Evolutionary conservation across 306 rosid species (phyloP).

Genomic region (Quercus rubra): DNA sequence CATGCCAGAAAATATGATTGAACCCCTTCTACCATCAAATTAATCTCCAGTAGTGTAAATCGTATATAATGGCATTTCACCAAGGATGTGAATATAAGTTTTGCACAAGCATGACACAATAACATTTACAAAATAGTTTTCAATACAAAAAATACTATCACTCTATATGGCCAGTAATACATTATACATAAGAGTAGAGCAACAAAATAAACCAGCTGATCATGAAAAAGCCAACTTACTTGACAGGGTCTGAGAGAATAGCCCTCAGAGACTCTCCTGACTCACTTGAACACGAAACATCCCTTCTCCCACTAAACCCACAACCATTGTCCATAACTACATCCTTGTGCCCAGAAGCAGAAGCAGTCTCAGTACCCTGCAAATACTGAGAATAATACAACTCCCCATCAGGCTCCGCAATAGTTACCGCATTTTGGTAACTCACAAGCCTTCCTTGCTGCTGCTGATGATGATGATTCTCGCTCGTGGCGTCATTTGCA

Average conservation of each 20-base stretch:
- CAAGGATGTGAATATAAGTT: background rate
- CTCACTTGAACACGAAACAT: constrained; percentile 50
- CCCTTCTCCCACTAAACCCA: constrained; percentile 85
- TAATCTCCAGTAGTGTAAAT: background rate
- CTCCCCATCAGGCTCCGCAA: constrained; percentile 72
- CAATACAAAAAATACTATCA: background rate
- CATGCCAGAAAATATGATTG: background rate
- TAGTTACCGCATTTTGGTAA: constrained; percentile 48
- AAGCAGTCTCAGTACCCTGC: constrained; percentile 54
- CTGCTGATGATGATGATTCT: constrained; percentile 34
- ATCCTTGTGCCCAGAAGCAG: constrained; percentile 65
- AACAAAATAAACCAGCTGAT: background rate
- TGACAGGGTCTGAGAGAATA: constrained; percentile 84
- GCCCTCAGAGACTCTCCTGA: constrained; percentile 83
- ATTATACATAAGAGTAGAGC: background rate
- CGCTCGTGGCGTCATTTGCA: constrained; percentile 35
- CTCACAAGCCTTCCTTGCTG: constrained; percentile 59
- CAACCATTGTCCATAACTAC: constrained; percentile 66
- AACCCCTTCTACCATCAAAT: background rate
- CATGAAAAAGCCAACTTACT: constrained; percentile 50
- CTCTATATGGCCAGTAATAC: background rate
- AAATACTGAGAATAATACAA: constrained; percentile 82
- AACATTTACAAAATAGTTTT: background rate
- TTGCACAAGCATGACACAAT: background rate
- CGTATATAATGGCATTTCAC: background rate